Evolutionary conservation across 441 rosid species (phyloP), one percentile per base, ranked within the genome.

Genomic region (Croton setiger): DNA sequence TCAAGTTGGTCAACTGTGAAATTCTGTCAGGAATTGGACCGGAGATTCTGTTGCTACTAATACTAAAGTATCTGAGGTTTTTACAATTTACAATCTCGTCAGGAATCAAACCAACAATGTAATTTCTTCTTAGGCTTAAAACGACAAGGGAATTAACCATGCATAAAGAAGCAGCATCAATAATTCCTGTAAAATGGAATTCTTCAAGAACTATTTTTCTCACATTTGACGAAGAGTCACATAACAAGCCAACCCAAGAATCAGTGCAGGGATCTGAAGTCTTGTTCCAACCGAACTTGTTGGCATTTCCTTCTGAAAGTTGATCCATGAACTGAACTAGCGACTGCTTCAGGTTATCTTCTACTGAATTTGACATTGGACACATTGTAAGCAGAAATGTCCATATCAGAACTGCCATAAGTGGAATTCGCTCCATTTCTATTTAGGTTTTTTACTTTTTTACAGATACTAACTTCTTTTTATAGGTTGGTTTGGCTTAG

Each of bases 221-320:
- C 36, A 85, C 83, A 2, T 37, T 61, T 41, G 52, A 66, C 23
- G 37, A 18, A 4, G 31, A 33, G 56, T 76, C 76, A 27, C 89
- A 85, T 0, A 15, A n/a, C 51, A 85, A 80, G 1, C 87, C 88
- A 39, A 6, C 33, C 91, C 87, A 85, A 23, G 62, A 58, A 70
- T 72, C 77, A 14, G 20, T 58, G 75, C 91, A 85, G 60, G 89
- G 91, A 70, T 82, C 86, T 27, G 85, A 82, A 69, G 70, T 74
- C 33, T 36, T 33, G 76, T 74, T 78, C 87, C 88, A 87, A 11
- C 85, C 91, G 84, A 80, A 84, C 7, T 39, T 73, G 3, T 9
- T 51, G 21, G 51, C 66, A 62, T 55, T 76, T 12, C 72, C 82
- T 12, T 61, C 69, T 2, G 86, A 75, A 52, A 87, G 80, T 23